phyloP scores from a whole-genome alignment of 1,284 basidiomycete genomes.

The Puccinia coronata region DNA sequence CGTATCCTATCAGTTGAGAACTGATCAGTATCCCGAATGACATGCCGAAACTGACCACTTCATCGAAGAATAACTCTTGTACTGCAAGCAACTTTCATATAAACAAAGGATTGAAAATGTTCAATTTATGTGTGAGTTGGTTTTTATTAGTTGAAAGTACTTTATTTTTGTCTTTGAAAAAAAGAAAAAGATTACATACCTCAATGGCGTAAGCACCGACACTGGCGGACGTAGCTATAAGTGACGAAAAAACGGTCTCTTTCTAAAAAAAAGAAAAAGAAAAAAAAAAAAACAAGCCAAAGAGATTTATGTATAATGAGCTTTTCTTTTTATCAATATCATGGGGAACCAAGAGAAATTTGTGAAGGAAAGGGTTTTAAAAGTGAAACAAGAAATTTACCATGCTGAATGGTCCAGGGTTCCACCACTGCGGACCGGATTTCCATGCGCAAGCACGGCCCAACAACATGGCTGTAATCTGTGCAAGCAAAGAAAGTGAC shows the following conservation, averaged over 20 bases:
- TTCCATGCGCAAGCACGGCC: constrained; percentile 23
- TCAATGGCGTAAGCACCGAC: constrained; percentile 37
- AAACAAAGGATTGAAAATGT: no score
- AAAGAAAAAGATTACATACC: neutral
- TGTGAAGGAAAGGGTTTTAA: neutral
- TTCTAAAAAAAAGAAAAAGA: constrained; percentile 11
- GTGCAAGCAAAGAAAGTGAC: neutral
- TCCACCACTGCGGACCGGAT: constrained; percentile 43
- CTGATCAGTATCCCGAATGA: constrained; percentile 44
- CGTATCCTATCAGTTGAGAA: constrained; percentile 48
- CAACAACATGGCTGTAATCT: constrained; percentile 36
- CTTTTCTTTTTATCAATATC: no score
- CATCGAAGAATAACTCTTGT: constrained; percentile 45
- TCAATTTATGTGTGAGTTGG: no score
- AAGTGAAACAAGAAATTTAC: no score
- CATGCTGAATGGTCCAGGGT: constrained; percentile 31
- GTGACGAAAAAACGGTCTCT: constrained; percentile 34
- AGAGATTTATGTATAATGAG: no score
- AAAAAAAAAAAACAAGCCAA: neutral
- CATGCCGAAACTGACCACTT: neutral
- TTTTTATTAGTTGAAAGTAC: neutral
- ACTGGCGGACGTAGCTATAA: constrained; percentile 38
- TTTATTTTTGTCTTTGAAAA: neutral
- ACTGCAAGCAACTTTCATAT: constrained; percentile 25
- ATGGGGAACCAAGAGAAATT: no score